These are phyloP conservation scores for Cephaloascus albidus DNA, from an alignment of 805 yeast species.

Conservation along the genomic window DNA sequence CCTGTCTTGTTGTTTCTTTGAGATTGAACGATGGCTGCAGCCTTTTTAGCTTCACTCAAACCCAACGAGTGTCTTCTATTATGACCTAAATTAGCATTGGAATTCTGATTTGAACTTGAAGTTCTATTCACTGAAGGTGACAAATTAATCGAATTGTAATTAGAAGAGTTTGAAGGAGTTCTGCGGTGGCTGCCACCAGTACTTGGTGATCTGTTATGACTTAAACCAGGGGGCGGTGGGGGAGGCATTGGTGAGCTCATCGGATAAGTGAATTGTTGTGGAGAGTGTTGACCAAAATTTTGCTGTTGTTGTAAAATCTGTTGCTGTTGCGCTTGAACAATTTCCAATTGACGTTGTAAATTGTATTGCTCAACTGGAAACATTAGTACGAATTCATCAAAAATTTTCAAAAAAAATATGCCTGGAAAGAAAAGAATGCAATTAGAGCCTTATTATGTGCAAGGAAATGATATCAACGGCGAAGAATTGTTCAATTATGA, in stretches of 20 bases:
- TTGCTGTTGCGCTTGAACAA: constrained; percentile 87
- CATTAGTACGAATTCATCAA: constrained; percentile 1
- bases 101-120: background rate
- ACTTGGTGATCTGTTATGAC: constrained; percentile 24
- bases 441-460: no score
- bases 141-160: background rate
- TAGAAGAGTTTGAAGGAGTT: background rate
- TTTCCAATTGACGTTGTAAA: constrained; percentile 85
- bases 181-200: constrained; percentile 11
- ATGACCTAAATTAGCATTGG: constrained; percentile 46
- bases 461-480: no score
- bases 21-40: constrained; percentile 87
- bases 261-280: constrained; percentile 8
- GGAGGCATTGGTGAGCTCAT: constrained; percentile 6
- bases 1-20: constrained; percentile 36
- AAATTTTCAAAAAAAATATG: background rate
- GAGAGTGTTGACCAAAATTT: constrained; percentile 11
- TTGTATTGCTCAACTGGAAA: constrained; percentile 66
- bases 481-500: no score
- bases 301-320: constrained; percentile 70
- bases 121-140: background rate
- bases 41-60: constrained; percentile 84
- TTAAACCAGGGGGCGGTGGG: constrained; percentile 2
- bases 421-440: no score
- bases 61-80: constrained; percentile 88